A percentile compares a stretch with the other conserved stretches of the same genome.
These are phyloP conservation scores for Phytophthora cactorum DNA, from an alignment of 352 stramenopile genomes.

Conservation along the genomic window DNA sequence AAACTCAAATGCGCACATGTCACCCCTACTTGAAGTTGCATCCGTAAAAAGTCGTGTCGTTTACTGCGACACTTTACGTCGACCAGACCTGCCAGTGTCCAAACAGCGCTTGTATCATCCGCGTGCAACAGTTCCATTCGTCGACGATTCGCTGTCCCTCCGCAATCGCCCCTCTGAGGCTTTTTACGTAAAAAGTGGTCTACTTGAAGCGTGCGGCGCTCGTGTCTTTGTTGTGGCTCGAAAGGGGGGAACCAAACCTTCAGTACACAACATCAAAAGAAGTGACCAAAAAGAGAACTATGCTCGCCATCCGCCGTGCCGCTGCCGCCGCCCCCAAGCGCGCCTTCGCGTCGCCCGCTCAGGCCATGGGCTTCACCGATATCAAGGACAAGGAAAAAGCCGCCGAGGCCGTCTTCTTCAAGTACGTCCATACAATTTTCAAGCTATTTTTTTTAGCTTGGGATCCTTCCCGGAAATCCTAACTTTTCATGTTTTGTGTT, in stretches of 20 bases:
- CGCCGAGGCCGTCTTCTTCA: slow-evolving; percentile 83
- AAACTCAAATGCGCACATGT: neutral
- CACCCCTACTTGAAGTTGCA: slow-evolving; percentile 23
- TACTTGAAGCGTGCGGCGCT: slow-evolving; percentile 27
- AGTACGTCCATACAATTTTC: slow-evolving; percentile 52
- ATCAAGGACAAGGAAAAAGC: slow-evolving; percentile 80
- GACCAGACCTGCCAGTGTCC: slow-evolving; percentile 10
- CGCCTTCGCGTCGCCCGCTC: slow-evolving; percentile 53
- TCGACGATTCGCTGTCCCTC: neutral
- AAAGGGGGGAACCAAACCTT: slow-evolving; percentile 15
- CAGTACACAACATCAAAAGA: slow-evolving; percentile 29
- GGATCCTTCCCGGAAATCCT: neutral
- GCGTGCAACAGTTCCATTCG: slow-evolving; percentile 5
- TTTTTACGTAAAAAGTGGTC: slow-evolving; percentile 44
- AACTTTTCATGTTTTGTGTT: slow-evolving; percentile 6
- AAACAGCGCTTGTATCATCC: neutral
- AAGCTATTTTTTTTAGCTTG: slow-evolving; percentile 7
- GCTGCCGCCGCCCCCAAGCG: slow-evolving; percentile 51
- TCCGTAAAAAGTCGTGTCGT: slow-evolving; percentile 24
- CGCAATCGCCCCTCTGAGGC: neutral
- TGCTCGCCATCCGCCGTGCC: slow-evolving; percentile 75
- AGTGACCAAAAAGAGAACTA: slow-evolving; percentile 19
- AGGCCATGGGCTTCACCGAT: slow-evolving; percentile 54
- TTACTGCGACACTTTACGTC: slow-evolving; percentile 8
- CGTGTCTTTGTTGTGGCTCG: slow-evolving; percentile 31